phyloP scores from a whole-genome alignment of 371 early-diverging fungal species.

The Mortierella polycephala region DNA sequence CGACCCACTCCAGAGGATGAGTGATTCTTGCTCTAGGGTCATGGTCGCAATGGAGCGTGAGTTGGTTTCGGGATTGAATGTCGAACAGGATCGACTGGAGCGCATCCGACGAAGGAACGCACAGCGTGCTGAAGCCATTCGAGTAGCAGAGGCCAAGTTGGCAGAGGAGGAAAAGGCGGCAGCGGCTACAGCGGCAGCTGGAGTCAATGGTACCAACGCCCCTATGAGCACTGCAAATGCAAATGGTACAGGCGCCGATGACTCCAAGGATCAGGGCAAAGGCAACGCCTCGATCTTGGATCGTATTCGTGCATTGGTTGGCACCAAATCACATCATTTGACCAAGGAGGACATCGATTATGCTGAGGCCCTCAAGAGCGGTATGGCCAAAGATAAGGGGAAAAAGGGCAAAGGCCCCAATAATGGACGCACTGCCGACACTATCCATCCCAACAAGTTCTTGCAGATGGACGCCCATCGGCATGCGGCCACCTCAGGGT shows the following conservation, averaged over 20 bases:
- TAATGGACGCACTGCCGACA: conserved; percentile 1
- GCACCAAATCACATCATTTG: conserved; percentile 16
- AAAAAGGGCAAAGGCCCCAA: conserved; percentile 21
- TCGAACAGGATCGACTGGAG: conserved; percentile 61
- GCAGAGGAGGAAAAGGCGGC: conserved; percentile 28
- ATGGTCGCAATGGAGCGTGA: conserved; percentile 61
- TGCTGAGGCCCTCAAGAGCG: conserved; percentile 39
- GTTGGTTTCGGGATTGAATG: conserved; percentile 58
- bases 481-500: conserved; percentile 16
- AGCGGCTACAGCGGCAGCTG: not conserved
- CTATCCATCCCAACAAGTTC: conserved; percentile 28
- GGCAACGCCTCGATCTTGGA: not conserved
- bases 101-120: conserved; percentile 51
- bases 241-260: not conserved
- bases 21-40: conserved; percentile 59
- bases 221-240: not conserved
- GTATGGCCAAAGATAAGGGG: conserved; percentile 17
- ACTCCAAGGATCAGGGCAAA: not conserved
- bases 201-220: not conserved
- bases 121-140: conserved; percentile 30
- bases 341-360: conserved; percentile 38
- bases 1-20: conserved; percentile 64
- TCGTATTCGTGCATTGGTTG: conserved; percentile 18
- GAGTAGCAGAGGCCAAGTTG: conserved; percentile 26
- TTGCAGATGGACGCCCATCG: conserved; percentile 15